Base-by-base conservation (phyloP, 345 rosid genomes). In the Corchorus capsularis region DNA sequence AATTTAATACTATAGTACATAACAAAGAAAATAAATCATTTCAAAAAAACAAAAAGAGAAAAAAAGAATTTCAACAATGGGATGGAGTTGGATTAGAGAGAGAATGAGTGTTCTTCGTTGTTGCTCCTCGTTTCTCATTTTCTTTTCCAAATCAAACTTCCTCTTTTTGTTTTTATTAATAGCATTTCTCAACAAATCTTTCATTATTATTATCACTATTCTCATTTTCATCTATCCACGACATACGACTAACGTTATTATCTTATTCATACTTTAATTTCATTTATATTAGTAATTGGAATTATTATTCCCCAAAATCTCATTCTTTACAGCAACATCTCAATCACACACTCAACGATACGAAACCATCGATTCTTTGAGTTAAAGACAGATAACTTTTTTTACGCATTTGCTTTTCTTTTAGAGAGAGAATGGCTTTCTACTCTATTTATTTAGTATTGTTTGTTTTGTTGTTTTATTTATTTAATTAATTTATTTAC, bases 311-410 rank as follows among this genome's bases (percentile, higher is more conserved):
- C 82, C 55, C 71, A 53, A 84, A 79, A 81, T 86, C 89, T 77
- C 79, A 81, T 88, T 88, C 78, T 88, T n/a, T n/a, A n/a, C n/a
- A n/a, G n/a, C n/a, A n/a, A 85, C 89, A 83, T 89, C 96, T 86
- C 85, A 87, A 83, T 92, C 91, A 81, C 81, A 79, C 82, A 79
- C 82, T 77, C 78, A 84, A 83, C 84, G 79, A 78, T 75, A 79
- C 86, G 64, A 74, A 63, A 66, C 75, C 57, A 79, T 77, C 79
- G 43, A 75, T 71, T 47, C 53, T 39, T 16, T 32, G n/a, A n/a
- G n/a, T n/a, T n/a, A n/a, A n/a, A n/a, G n/a, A n/a, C n/a, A n/a
- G n/a, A n/a, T n/a, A n/a, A n/a, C n/a, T n/a, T n/a, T n/a, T n/a
- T n/a, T n/a, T n/a, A n/a, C n/a, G n/a, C n/a, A n/a, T n/a, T n/a